Evolutionary conservation across 78 protist genomes (phyloP).

Genomic region (Capsaspora owczarzaki): DNA sequence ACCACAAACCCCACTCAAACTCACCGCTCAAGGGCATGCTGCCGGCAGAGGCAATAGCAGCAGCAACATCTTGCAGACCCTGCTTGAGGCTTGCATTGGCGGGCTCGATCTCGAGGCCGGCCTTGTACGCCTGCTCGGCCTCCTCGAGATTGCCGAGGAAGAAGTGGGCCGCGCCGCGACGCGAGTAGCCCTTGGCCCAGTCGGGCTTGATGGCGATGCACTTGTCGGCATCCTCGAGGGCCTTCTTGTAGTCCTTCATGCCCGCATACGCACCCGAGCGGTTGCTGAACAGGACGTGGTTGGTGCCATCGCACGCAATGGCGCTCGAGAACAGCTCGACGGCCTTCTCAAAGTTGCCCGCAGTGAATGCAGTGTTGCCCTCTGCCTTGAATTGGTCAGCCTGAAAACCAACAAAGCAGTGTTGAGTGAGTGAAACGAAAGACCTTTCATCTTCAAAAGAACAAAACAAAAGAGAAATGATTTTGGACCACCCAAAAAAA

Average conservation of each 20-base stretch:
- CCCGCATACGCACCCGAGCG: not conserved
- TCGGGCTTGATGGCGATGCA: not conserved
- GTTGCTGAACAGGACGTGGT: constrained; percentile 21
- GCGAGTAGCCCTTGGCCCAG: constrained; percentile 25
- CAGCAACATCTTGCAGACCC: not conserved
- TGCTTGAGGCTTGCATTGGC: not conserved
- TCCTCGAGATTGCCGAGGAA: not conserved
- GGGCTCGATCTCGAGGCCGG: not conserved
- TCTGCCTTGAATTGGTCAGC: constrained; percentile 7
- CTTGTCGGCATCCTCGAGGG: constrained; percentile 15
- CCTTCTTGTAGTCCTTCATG: not conserved
- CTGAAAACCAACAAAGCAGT: not conserved
- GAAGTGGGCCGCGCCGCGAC: not conserved
- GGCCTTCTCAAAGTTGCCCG: constrained; percentile 21
- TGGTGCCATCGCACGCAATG: constrained; percentile 5
- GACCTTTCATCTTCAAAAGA: too few species aligned
- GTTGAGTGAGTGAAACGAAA: too few species aligned
- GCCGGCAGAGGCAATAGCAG: not conserved
- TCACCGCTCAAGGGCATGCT: too few species aligned
- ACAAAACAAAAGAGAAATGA: too few species aligned
- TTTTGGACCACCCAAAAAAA: too few species aligned
- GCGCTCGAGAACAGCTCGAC: constrained; percentile 8
- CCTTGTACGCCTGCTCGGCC: not conserved
- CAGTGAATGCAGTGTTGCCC: constrained; percentile 32
- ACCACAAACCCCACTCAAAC: not conserved